Base-by-base conservation (phyloP, 169 alveolate genomes). In the Plasmodium gaboni region DNA sequence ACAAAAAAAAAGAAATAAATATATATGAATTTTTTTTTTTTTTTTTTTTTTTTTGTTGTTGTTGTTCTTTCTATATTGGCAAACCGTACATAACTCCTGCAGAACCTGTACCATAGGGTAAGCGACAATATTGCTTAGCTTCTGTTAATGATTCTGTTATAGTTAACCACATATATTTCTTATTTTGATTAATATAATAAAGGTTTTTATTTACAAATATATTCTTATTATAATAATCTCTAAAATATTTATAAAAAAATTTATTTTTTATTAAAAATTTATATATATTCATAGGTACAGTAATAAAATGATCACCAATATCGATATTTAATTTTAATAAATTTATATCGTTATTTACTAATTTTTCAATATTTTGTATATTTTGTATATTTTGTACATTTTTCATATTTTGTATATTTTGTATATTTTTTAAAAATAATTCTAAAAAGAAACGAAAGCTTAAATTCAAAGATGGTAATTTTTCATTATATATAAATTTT, bases 61-160 rank as follows among this genome's bases (percentile, higher is more conserved):
- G 17, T 44, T n/a, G 7, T 51, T 8, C 6, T 26, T 24, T 71
- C 48, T 86, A 93, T 57, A 93, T 68, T 1, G 95, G 95, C 42
- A 93, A 83, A 12, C 95, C 95, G 26, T 87, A 93, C 28, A 86
- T 91, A 17, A 89, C 93, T 6, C 78, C 70, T 13, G 95, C 93
- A 10, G 94, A 88, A 15, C 94, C 95, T 0, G 95, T 93, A 73
- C 92, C 85, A 32, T 61, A 70, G 22, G 93, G 92, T 12, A 93
- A 85, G 22, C 95, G 95, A 24, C 94, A 93, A n/a, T 76, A 91
- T 72, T 88, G 92, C 59, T 85, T 65, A 46, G 93, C 94, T 70
- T 93, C 95, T 2, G 78, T 86, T 48, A 93, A 57, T 2, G 95
- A 92, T 74, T 88, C 92, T 15, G 93, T 80, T 65, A 93, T 64